Evolutionary conservation across 352 stramenopile species (phyloP).

Genomic region (Phytophthora rubi): DNA sequence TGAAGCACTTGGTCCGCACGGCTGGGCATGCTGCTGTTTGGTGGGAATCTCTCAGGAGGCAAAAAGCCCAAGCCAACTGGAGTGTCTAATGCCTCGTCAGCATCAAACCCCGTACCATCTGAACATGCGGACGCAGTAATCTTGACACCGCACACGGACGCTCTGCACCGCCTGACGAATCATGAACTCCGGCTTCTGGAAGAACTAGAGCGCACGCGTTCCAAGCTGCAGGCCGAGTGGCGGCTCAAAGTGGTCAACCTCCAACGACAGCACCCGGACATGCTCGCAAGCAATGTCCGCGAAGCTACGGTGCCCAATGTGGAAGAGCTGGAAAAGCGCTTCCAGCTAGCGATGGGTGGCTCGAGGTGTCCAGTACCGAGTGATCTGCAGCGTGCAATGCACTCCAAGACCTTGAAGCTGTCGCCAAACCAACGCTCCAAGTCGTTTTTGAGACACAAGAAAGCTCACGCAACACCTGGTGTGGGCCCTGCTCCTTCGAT

Average conservation of each 20-base stretch:
- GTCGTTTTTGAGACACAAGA: slow-evolving; percentile 55
- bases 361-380: slow-evolving; percentile 12
- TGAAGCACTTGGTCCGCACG: no score
- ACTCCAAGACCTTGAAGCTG: slow-evolving; percentile 49
- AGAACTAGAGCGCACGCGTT: slow-evolving; percentile 76
- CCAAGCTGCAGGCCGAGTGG: slow-evolving; percentile 74
- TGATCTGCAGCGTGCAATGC: slow-evolving; percentile 51
- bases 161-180: slow-evolving; percentile 74
- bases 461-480: slow-evolving; percentile 22
- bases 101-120: not conserved
- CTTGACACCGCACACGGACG: slow-evolving; percentile 66
- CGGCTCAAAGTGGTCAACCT: slow-evolving; percentile 64
- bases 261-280: slow-evolving; percentile 50
- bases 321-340: slow-evolving; percentile 52
- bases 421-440: slow-evolving; percentile 54
- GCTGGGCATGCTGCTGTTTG: slow-evolving; percentile 78
- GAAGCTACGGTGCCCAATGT: slow-evolving; percentile 25
- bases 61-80: slow-evolving; percentile 25
- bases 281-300: slow-evolving; percentile 22
- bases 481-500: slow-evolving; percentile 6
- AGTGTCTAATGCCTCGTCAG: slow-evolving; percentile 8
- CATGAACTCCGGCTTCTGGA: slow-evolving; percentile 80
- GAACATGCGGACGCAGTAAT: not conserved
- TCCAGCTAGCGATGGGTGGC: slow-evolving; percentile 38
- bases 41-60: slow-evolving; percentile 56